A percentile compares a stretch with the other conserved stretches of the same genome.
These are phyloP conservation scores for Kodamaea plutei DNA, from an alignment of 1,139 yeast genomes.

Conservation along the genomic window DNA sequence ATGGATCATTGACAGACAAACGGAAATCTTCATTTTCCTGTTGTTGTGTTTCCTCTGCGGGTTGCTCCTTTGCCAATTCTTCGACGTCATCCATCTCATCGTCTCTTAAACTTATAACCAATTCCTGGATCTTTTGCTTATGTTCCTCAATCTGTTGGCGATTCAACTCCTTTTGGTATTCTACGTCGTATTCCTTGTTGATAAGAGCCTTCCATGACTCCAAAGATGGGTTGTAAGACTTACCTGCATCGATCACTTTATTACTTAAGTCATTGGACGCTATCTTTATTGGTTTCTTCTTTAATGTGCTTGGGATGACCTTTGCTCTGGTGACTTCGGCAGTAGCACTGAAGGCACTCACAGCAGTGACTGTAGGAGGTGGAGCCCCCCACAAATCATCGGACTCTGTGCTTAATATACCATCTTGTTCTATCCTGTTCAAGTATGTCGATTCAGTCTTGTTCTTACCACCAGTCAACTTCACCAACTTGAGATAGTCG, in stretches of 20 bases:
- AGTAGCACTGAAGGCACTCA: conserved; percentile 31
- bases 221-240: conserved; percentile 87
- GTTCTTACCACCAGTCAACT: conserved; percentile 68
- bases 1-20: conserved; percentile 72
- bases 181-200: conserved; percentile 60
- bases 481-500: conserved; percentile 67
- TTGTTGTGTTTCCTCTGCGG: conserved; percentile 27
- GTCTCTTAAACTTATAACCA: conserved; percentile 60
- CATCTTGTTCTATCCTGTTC: conserved; percentile 58
- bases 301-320: conserved; percentile 54
- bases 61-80: conserved; percentile 42
- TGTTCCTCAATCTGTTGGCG: conserved; percentile 58
- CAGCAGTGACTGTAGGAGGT: conserved; percentile 28
- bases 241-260: conserved; percentile 71
- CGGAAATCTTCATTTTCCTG: conserved; percentile 26
- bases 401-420: conserved; percentile 47
- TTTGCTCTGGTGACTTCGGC: conserved; percentile 50
- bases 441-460: conserved; percentile 50
- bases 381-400: conserved; percentile 66
- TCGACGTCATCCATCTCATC: conserved; percentile 48
- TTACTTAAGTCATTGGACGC: conserved; percentile 30
- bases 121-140: conserved; percentile 56
- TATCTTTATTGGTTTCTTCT: conserved; percentile 48
- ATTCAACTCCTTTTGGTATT: conserved; percentile 63
- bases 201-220: conserved; percentile 79